These are phyloP conservation scores for Zasmidium citrigriseum DNA, from an alignment of 2,329 filamentous ascomycete genomes.

Conservation along the genomic window DNA sequence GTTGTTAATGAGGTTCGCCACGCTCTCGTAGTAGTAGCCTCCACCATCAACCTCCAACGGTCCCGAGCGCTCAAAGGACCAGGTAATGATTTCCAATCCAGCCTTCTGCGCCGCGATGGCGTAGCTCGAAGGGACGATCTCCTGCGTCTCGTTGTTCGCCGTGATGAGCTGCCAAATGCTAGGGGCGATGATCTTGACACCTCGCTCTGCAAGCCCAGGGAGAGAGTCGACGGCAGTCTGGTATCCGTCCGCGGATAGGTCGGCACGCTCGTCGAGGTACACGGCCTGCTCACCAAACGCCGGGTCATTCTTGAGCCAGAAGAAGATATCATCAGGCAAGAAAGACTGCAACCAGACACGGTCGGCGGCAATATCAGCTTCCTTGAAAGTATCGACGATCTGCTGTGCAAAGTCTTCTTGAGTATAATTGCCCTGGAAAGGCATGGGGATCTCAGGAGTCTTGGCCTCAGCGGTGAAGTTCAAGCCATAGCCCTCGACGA, in stretches of 20 bases:
- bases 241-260: slow-evolving; percentile 51
- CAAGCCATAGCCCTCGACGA: slow-evolving; percentile 60
- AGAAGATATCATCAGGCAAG: slow-evolving; percentile 54
- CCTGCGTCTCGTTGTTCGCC: slow-evolving; percentile 46
- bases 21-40: slow-evolving; percentile 58
- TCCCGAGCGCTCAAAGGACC: slow-evolving; percentile 68
- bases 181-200: slow-evolving; percentile 64
- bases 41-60: slow-evolving; percentile 53
- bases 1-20: slow-evolving; percentile 57
- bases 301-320: slow-evolving; percentile 66
- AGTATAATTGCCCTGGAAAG: slow-evolving; percentile 65
- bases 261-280: slow-evolving; percentile 64
- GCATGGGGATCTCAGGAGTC: slow-evolving; percentile 66
- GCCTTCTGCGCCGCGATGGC: slow-evolving; percentile 61
- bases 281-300: slow-evolving; percentile 63
- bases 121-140: slow-evolving; percentile 65
- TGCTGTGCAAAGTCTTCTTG: slow-evolving; percentile 66
- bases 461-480: slow-evolving; percentile 70
- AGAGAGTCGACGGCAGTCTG: slow-evolving; percentile 59
- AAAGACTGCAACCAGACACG: slow-evolving; percentile 68
- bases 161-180: slow-evolving; percentile 64
- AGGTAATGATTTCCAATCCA: slow-evolving; percentile 66
- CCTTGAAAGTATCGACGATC: slow-evolving; percentile 62
- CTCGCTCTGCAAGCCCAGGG: slow-evolving; percentile 56
- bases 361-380: slow-evolving; percentile 52